phyloP scores from a whole-genome alignment of 176 grass and related monocot genomes.

The Ensete ventricosum region DNA sequence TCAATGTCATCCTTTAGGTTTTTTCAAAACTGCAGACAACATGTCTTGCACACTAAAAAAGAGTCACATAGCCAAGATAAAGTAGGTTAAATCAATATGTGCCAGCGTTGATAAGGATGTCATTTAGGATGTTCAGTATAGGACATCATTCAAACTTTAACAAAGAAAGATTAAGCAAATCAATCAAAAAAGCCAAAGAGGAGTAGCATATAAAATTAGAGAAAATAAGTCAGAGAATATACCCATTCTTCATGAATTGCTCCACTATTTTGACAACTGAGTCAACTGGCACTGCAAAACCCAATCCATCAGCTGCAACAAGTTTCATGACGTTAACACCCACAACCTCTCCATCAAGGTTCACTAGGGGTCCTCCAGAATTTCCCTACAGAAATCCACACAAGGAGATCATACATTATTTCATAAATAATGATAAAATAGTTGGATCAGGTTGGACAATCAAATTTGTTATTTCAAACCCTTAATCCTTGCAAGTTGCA shows the following conservation, averaged over 20 bases:
- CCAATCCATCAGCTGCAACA: constrained; percentile 43
- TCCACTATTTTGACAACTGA: constrained; percentile 64
- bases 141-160: neutral
- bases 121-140: too few relatives aligned
- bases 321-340: constrained; percentile 79
- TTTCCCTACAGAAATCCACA: constrained; percentile 45
- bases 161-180: neutral
- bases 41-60: too few relatives aligned
- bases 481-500: neutral
- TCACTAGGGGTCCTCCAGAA: constrained; percentile 79
- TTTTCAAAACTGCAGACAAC: too few relatives aligned
- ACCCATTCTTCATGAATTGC: constrained; percentile 68
- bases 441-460: neutral
- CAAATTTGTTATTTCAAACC: neutral
- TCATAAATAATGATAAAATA: too few relatives aligned
- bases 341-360: constrained; percentile 78
- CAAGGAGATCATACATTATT: too few relatives aligned
- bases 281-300: constrained; percentile 82
- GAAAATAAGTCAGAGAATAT: neutral
- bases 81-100: too few relatives aligned
- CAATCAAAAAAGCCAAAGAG: neutral
- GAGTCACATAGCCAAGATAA: too few relatives aligned
- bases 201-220: neutral
- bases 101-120: too few relatives aligned
- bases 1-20: too few relatives aligned